These are phyloP conservation scores for Diplotaxis tenuifolia DNA, from an alignment of 345 rosid genomes.

Conservation along the genomic window DNA sequence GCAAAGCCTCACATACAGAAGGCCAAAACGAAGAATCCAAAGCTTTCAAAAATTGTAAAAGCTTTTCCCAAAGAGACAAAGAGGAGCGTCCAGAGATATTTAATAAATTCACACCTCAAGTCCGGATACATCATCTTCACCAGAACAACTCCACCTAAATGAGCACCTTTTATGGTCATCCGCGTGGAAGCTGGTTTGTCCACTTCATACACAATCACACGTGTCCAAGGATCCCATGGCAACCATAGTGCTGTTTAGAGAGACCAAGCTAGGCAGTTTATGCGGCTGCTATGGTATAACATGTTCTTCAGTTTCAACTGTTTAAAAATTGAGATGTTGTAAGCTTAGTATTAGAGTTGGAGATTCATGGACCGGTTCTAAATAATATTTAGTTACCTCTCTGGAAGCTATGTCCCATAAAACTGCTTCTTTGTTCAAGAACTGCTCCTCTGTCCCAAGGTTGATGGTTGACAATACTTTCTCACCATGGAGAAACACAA, in stretches of 20 bases:
- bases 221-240: slow-evolving; percentile 91
- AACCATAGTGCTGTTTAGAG: slow-evolving; percentile 65
- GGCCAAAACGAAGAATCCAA: slow-evolving; percentile 17
- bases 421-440: slow-evolving; percentile 85
- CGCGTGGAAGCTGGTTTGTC: slow-evolving; percentile 74
- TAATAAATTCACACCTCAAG: slow-evolving; percentile 46
- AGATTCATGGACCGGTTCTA: background rate
- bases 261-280: slow-evolving; percentile 58
- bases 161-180: slow-evolving; percentile 77
- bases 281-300: background rate
- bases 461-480: slow-evolving; percentile 64
- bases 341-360: background rate
- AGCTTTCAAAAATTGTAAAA: background rate
- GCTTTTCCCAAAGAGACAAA: slow-evolving; percentile 2
- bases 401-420: slow-evolving; percentile 32
- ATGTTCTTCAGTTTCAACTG: background rate
- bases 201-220: slow-evolving; percentile 69
- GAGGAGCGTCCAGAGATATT: background rate
- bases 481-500: slow-evolving; percentile 67
- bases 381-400: slow-evolving; percentile 52
- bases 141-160: slow-evolving; percentile 93
- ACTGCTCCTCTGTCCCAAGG: slow-evolving; percentile 79
- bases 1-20: background rate
- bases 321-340: background rate
- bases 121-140: slow-evolving; percentile 88